phyloP scores from a whole-genome alignment of 257 asterid genomes.

The Rubia yunnanensis region DNA sequence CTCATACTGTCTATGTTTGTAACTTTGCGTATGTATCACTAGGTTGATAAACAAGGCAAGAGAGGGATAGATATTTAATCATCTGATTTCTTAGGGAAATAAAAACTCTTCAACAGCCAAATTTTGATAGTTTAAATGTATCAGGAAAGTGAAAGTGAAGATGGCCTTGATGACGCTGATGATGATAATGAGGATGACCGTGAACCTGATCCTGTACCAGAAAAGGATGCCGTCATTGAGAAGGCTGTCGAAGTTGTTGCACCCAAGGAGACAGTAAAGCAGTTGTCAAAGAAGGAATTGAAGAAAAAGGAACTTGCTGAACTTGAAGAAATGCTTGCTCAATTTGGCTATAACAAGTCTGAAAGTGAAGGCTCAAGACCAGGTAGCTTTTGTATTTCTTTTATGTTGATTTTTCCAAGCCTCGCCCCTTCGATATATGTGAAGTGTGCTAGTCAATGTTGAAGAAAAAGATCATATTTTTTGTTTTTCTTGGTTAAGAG shows the following conservation, averaged over 20 bases:
- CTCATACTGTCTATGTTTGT: not conserved
- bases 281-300: slow-evolving; percentile 89
- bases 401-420: not conserved
- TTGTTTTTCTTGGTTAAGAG: not conserved
- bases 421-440: not conserved
- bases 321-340: slow-evolving; percentile 86
- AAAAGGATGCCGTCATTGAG: slow-evolving; percentile 33
- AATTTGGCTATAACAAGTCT: slow-evolving; percentile 58
- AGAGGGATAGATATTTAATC: not conserved
- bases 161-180: slow-evolving; percentile 32
- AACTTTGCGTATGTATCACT: not conserved
- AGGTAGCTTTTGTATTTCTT: slow-evolving; percentile 36
- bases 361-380: slow-evolving; percentile 37
- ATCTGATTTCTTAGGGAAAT: not conserved
- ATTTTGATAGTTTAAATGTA: not conserved
- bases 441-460: not conserved
- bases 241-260: slow-evolving; percentile 43
- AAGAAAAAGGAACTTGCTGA: slow-evolving; percentile 96
- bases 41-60: not conserved
- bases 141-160: slow-evolving; percentile 45
- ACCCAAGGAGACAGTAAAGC: slow-evolving; percentile 77
- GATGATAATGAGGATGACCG: slow-evolving; percentile 70
- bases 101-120: not conserved
- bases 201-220: slow-evolving; percentile 48
- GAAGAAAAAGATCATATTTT: not conserved